These are phyloP conservation scores for Claviceps maximensis DNA, from an alignment of 2,329 filamentous ascomycete genomes.

Conservation along the genomic window DNA sequence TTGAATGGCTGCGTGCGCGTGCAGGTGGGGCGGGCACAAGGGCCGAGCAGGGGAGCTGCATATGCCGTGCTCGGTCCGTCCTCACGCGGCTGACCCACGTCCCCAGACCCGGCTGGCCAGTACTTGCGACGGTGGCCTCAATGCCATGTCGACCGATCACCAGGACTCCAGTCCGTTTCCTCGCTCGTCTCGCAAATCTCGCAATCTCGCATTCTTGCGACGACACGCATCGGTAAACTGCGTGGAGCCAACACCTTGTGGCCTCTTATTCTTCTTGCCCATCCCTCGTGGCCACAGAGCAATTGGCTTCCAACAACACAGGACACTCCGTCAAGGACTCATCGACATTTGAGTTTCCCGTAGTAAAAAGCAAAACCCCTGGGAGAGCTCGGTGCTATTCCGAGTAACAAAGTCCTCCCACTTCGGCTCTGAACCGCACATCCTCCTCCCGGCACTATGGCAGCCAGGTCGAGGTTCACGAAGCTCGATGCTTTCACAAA, in stretches of 20 bases:
- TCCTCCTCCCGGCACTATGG: constrained; percentile 48
- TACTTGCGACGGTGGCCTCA: constrained; percentile 25
- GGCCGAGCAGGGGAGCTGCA: not conserved
- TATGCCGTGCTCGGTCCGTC: not conserved
- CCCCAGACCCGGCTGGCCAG: not conserved
- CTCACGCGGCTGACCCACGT: not conserved
- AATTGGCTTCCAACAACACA: not conserved
- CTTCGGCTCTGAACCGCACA: not conserved
- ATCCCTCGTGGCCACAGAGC: not conserved
- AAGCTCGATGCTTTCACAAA: constrained; percentile 98
- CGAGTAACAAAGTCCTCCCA: not conserved
- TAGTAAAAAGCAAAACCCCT: not conserved
- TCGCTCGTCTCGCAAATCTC: not conserved
- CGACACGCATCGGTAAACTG: not conserved
- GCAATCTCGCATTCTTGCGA: not conserved
- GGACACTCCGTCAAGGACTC: not conserved
- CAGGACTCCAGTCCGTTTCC: not conserved
- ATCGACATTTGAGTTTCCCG: not conserved
- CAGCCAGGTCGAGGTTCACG: constrained; percentile 85
- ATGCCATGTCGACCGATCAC: constrained; percentile 1
- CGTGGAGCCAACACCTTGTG: not conserved
- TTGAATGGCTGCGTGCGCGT: too few species aligned
- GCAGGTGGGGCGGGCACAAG: too few species aligned
- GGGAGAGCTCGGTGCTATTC: not conserved
- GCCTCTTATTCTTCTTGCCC: not conserved